Evolutionary conservation across 352 stramenopile genomes (phyloP).

Genomic region (Aphanomyces stellatus): DNA sequence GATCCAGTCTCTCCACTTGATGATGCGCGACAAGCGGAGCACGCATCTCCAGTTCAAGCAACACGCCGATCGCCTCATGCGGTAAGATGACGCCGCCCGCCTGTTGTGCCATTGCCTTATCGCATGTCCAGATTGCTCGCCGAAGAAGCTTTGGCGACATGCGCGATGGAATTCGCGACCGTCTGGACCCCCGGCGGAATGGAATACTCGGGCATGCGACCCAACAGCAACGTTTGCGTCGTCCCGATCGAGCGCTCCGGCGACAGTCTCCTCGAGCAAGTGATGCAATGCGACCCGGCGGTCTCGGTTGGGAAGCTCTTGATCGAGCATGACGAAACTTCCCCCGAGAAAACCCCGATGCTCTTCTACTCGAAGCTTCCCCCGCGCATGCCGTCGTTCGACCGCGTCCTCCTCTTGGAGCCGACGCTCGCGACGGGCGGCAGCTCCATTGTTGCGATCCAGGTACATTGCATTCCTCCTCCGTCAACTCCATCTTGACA

Average conservation of each 20-base stretch:
- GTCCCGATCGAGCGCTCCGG: slow-evolving; percentile 92
- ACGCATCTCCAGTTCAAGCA: slow-evolving; percentile 65
- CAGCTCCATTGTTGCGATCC: slow-evolving; percentile 25
- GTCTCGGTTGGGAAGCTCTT: slow-evolving; percentile 92
- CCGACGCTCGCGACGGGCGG: slow-evolving; percentile 23
- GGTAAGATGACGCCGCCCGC: too few relatives aligned
- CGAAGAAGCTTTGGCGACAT: slow-evolving; percentile 57
- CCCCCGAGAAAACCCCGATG: slow-evolving; percentile 68
- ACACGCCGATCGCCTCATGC: slow-evolving; percentile 69
- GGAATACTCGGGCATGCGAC: slow-evolving; percentile 41
- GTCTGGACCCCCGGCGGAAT: slow-evolving; percentile 60
- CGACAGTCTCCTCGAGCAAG: slow-evolving; percentile 83
- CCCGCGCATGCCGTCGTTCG: slow-evolving; percentile 54
- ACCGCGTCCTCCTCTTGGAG: slow-evolving; percentile 41
- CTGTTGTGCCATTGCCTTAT: too few relatives aligned
- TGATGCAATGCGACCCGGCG: slow-evolving; percentile 80
- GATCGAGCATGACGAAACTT: slow-evolving; percentile 93
- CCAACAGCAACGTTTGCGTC: slow-evolving; percentile 64
- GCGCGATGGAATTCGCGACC: slow-evolving; percentile 40
- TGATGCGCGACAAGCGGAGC: slow-evolving; percentile 59
- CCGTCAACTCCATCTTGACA: not conserved
- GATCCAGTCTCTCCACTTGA: slow-evolving; percentile 51
- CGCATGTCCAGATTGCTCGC: slow-evolving; percentile 50
- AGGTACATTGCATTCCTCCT: too few relatives aligned
- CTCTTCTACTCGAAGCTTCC: slow-evolving; percentile 97